phyloP scores from a whole-genome alignment of 2,329 filamentous ascomycete species.

The Aciculosporium take region DNA sequence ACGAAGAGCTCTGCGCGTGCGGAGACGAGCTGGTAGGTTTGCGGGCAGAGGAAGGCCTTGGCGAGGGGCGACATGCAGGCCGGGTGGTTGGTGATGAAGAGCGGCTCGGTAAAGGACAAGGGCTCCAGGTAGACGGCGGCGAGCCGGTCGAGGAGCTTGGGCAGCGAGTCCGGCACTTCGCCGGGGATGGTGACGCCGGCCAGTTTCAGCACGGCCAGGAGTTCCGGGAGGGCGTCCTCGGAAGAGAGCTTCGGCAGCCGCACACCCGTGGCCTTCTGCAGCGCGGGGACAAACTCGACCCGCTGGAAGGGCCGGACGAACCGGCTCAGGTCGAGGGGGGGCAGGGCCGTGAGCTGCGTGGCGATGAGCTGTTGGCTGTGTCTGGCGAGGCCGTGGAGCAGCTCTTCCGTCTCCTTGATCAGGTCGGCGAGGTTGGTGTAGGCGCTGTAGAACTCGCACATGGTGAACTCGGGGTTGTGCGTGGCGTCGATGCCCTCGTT shows the following conservation, averaged over 20 bases:
- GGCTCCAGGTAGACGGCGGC: conserved; percentile 67
- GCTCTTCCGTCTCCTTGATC: conserved; percentile 58
- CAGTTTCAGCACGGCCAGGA: conserved; percentile 41
- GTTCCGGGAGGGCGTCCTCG: conserved; percentile 39
- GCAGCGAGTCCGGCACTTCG: conserved; percentile 43
- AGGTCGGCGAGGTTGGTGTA: conserved; percentile 65
- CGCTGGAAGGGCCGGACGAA: conserved; percentile 45
- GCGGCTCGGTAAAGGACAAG: conserved; percentile 48
- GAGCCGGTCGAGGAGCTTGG: conserved; percentile 66
- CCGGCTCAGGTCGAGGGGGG: conserved; percentile 31
- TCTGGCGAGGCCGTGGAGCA: conserved; percentile 47
- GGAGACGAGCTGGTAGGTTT: conserved; percentile 56
- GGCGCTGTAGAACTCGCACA: conserved; percentile 90
- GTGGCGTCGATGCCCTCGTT: conserved; percentile 87
- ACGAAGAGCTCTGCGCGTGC: conserved; percentile 80
- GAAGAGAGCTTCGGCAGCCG: conserved; percentile 49
- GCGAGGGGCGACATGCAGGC: conserved; percentile 81
- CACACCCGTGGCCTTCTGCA: conserved; percentile 54
- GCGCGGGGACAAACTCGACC: conserved; percentile 68
- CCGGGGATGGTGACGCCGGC: conserved; percentile 51
- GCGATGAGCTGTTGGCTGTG: conserved; percentile 34
- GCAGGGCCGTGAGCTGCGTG: conserved; percentile 30
- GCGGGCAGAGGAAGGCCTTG: conserved; percentile 65
- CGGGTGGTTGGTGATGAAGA: conserved; percentile 83
- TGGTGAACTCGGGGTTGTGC: conserved; percentile 95